Evolutionary conservation across 1,284 basidiomycete genomes (phyloP).

Genomic region (Phylloboletellus chloephorus): DNA sequence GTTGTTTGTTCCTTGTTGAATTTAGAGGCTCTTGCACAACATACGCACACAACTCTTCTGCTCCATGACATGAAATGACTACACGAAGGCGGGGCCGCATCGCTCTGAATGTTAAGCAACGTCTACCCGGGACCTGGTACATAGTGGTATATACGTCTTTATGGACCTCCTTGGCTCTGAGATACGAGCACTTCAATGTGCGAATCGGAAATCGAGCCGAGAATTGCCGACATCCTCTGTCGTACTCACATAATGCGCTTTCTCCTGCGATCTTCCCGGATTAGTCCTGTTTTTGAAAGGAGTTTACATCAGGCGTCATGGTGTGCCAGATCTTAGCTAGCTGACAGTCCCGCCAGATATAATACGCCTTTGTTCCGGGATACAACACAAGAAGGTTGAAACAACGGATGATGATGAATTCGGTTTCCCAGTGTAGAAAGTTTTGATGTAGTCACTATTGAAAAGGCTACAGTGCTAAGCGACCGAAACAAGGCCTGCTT

Average conservation of each 20-base stretch:
- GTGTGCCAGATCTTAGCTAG: slow-evolving; percentile 46
- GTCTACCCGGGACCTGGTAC: too few relatives aligned
- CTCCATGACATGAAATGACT: too few relatives aligned
- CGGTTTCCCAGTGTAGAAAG: too few relatives aligned
- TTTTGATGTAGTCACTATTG: too few relatives aligned
- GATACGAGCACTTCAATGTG: too few relatives aligned
- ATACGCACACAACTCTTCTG: slow-evolving; percentile 13
- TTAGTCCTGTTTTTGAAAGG: not conserved
- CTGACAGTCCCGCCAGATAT: slow-evolving; percentile 47
- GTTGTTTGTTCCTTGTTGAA: slow-evolving; percentile 25
- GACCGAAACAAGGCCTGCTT: too few relatives aligned
- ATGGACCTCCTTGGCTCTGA: too few relatives aligned
- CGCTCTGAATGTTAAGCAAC: too few relatives aligned
- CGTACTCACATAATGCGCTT: slow-evolving; percentile 37
- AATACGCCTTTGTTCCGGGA: slow-evolving; percentile 47
- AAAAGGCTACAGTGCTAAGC: too few relatives aligned
- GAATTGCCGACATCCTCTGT: slow-evolving; percentile 38
- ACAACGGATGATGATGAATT: slow-evolving; percentile 40
- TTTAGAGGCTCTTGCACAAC: slow-evolving; percentile 19
- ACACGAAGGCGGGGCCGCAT: too few relatives aligned
- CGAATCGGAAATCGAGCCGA: slow-evolving; percentile 38
- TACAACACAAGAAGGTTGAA: slow-evolving; percentile 49
- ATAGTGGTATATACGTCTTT: too few relatives aligned
- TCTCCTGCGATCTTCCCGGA: slow-evolving; percentile 31
- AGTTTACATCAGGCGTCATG: slow-evolving; percentile 44